Conservation (phyloP, 768 basidiomycete genomes). For the Galerina marginata region DNA sequence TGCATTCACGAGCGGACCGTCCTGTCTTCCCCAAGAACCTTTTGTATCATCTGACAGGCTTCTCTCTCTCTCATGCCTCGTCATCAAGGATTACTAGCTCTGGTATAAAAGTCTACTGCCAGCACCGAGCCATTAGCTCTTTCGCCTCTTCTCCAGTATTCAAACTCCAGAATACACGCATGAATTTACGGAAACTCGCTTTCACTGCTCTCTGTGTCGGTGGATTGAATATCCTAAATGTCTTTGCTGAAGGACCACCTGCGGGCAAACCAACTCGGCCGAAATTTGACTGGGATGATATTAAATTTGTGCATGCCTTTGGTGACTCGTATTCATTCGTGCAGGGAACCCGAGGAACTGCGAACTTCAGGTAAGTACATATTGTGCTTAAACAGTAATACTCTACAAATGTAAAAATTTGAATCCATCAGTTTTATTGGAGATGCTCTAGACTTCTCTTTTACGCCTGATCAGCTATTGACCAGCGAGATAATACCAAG, state of each 20-base stretch:
- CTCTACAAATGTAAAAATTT: background rate
- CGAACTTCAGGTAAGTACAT: constrained; percentile 52
- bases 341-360: constrained; percentile 49
- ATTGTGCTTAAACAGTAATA: background rate
- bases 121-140: background rate
- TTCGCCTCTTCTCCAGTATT: background rate
- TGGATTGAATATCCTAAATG: background rate
- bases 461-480: constrained; percentile 47
- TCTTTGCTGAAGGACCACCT: background rate
- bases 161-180: background rate
- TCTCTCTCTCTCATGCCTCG: background rate
- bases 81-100: background rate
- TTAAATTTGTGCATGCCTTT: constrained; percentile 55
- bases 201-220: background rate
- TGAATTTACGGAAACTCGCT: background rate
- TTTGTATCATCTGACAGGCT: background rate
- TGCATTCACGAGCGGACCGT: background rate
- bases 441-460: constrained; percentile 45
- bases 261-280: background rate
- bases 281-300: constrained; percentile 47
- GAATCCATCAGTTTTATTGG: constrained; percentile 50
- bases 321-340: constrained; percentile 65
- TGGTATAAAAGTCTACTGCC: background rate
- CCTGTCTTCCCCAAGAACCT: background rate
- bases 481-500: constrained; percentile 48